Evolutionary conservation across 2,329 filamentous ascomycete species (phyloP), one percentile per base, ranked within the genome.

Genomic region (Aureobasidium leucospermi): DNA sequence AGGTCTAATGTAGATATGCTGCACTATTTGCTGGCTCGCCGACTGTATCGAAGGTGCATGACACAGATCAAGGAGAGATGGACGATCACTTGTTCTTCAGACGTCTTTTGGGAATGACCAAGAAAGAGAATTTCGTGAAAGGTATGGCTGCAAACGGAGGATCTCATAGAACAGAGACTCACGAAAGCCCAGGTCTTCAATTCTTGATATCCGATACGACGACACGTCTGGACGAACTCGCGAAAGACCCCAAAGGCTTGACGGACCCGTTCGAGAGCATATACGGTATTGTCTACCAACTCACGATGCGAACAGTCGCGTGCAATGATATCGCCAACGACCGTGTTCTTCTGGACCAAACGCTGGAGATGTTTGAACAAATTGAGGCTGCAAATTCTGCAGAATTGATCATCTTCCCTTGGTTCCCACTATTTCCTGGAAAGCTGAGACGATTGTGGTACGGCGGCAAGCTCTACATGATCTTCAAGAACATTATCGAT

Each of bases 261-360:
- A 78, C 79, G 7, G 75, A 84, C 62, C 81, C 81, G 0, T 84
- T 84, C 64, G 74, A 81, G 38, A 74, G 74, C 65, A 71, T 84
- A 48, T 82, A 82, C 65, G 67, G 72, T 6, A 71, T 81, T 58
- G 74, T 84, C 1, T 85, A 79, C 67, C 75, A 78, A 65, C 73
- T 85, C n/a, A 84, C 80, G 4, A 82, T 84, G 71, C 76, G 82
- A 11, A 79, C 76, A 4, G 73, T 84, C 1, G 81, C 79, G 6
- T 75, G 75, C 55, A 71, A 77, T 34, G 82, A 85, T 43, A 76
- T 85, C 29, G 81, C 80, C 13, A 72, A 80, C 2, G 71, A 80
- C 52, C 72, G 74, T 0, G 63, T 62, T 6, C 65, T 79, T 19
- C 64, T 81, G 3, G 68, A 68, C n/a, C 69, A 73, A 39, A 76